Base-by-base conservation (phyloP, 768 basidiomycete genomes). In the Collybia nuda region DNA sequence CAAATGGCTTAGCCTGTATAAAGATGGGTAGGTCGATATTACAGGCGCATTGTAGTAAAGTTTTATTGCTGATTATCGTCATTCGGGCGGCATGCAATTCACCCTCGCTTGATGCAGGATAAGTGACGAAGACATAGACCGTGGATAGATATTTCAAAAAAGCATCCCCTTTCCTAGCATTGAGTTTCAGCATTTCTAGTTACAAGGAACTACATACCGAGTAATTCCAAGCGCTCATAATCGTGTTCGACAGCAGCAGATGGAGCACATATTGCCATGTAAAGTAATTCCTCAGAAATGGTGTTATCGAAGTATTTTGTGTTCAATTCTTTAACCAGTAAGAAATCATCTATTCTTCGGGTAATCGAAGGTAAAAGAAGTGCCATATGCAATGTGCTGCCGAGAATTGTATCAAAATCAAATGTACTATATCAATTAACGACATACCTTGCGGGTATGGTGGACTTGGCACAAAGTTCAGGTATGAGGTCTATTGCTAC, bases 141-240 rank as follows among this genome's bases (percentile, higher is more conserved):
- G 90, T 86, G 6, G 84, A 75, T 40, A 93, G 65, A 60, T 86
- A 86, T 66, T 95, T 95, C 54, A 95, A 70, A 63, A 89, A 90
- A 19, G 90, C 81, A 66, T 94, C 93, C 24, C 92, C 91, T 84
- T 56, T 23, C 39, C 53, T 19, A 22, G 38, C 19, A 11, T 29
- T 51, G 29, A 60, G 56, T 44, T 43, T 50, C n/a, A 24, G 29
- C 17, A 45, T 17, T 28, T 18, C 51, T 46, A 19, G 37, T 37
- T 28, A n/a, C 36, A 47, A 11, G 40, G 18, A 47, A 48, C 5
- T 41, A 53, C 72, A 51, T 58, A 91, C 90, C 92, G 14, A 93
- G 76, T 44, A 93, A 74, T 64, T 93, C 93, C 40, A 93, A 69
- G 29, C 92, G 82, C 67, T 95, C 90, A 65, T 94, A 94, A 68